Percentiles rank a stretch among this genome's conserved stretches.
Evolutionary conservation across 805 yeast genomes (phyloP).

Genomic region (Zygoascus tannicola): DNA sequence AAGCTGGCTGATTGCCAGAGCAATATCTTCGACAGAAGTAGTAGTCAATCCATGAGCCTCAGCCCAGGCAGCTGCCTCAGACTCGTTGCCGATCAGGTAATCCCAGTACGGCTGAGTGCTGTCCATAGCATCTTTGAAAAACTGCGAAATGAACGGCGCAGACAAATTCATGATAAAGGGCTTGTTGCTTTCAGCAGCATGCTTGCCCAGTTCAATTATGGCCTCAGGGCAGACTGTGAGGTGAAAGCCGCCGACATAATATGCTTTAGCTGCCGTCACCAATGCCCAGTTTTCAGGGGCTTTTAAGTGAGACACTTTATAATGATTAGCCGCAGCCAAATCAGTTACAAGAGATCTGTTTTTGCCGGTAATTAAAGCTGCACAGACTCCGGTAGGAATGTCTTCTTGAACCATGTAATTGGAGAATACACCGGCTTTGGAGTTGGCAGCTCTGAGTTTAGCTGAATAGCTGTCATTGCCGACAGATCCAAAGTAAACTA

Average conservation of each 20-base stretch:
- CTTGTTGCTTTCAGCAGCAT: constrained; percentile 78
- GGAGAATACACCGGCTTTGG: constrained; percentile 78
- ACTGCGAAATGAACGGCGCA: constrained; percentile 94
- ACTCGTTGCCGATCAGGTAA: constrained; percentile 87
- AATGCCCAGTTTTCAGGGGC: constrained; percentile 81
- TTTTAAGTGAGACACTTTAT: constrained; percentile 79
- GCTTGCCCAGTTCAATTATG: constrained; percentile 78
- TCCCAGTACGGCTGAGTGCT: constrained; percentile 78
- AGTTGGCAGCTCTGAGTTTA: constrained; percentile 72
- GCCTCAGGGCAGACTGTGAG: constrained; percentile 96
- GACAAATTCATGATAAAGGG: constrained; percentile 76
- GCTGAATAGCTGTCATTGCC: constrained; percentile 87
- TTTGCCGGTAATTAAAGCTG: constrained; percentile 81
- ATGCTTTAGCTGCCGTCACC: constrained; percentile 72
- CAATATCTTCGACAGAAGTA: constrained; percentile 63
- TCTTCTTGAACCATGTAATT: constrained; percentile 68
- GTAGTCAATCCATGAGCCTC: constrained; percentile 64
- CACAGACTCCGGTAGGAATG: constrained; percentile 93
- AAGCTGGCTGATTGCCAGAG: constrained; percentile 67
- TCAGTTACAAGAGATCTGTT: constrained; percentile 93
- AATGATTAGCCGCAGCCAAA: constrained; percentile 96
- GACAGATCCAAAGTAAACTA: constrained; percentile 91
- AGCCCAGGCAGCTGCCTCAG: constrained; percentile 93
- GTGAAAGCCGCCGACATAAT: constrained; percentile 98
- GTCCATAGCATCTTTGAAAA: constrained; percentile 87